phyloP scores from a whole-genome alignment of 345 rosid species.

The Boechera retrofracta region DNA sequence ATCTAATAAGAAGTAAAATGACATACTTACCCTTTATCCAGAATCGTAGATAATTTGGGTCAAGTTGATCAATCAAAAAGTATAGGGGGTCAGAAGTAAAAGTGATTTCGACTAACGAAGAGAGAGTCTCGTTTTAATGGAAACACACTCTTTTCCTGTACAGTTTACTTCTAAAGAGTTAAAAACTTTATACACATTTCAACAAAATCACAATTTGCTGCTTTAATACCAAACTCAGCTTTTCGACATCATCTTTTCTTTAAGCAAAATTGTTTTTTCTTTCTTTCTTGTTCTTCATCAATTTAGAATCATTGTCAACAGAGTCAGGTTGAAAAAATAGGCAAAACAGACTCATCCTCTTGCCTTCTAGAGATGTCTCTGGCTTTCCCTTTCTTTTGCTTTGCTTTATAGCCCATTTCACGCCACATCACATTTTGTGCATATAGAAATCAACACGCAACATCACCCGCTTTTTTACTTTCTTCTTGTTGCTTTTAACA shows the following conservation, averaged over 20 bases:
- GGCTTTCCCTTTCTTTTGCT: conserved; percentile 9
- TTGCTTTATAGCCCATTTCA: conserved; percentile 16
- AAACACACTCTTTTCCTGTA: neutral
- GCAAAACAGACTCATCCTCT: conserved; percentile 12
- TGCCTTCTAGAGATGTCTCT: neutral
- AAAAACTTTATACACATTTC: conserved; percentile 7
- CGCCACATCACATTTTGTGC: conserved; percentile 25
- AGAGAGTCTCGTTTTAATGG: neutral
- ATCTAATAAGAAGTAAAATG: conserved; percentile 13
- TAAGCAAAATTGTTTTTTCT: conserved; percentile 14
- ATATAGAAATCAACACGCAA: neutral
- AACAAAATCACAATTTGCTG: neutral
- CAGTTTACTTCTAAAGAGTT: neutral
- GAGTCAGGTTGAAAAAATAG: neutral
- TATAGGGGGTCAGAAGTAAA: neutral
- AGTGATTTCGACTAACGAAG: neutral
- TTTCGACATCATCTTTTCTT: conserved; percentile 21
- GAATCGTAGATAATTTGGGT: neutral
- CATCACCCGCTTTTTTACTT: neutral
- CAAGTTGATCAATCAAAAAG: neutral
- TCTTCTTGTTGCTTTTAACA: conserved; percentile 12
- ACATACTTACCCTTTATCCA: conserved; percentile 25
- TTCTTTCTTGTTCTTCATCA: neutral
- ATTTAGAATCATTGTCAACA: neutral
- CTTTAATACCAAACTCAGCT: neutral